Evolutionary conservation across 441 rosid species (phyloP).

Genomic region (Syzygium malaccense): DNA sequence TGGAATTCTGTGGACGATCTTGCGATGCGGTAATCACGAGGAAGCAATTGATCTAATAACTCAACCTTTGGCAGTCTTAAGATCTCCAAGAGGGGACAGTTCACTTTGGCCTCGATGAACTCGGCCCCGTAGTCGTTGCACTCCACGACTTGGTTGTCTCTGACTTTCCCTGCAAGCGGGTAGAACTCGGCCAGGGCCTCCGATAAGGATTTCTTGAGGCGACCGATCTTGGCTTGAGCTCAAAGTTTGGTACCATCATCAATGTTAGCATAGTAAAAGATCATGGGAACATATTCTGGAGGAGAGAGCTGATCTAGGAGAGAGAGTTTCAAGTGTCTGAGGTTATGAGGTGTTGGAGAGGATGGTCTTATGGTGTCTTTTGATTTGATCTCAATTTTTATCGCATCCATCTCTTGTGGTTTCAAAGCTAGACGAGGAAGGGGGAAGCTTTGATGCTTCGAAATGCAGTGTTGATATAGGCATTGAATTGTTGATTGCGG

Average conservation of each 20-base stretch:
- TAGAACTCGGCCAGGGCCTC: background rate
- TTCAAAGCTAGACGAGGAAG: background rate
- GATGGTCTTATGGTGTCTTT: constrained; percentile 4
- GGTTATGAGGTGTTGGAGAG: constrained; percentile 3
- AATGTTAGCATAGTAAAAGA: background rate
- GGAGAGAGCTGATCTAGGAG: constrained; percentile 8
- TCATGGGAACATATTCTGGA: background rate
- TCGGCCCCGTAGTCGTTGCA: background rate
- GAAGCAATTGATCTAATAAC: background rate
- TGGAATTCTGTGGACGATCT: background rate
- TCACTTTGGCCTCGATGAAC: background rate
- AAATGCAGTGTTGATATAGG: background rate
- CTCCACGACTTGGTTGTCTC: background rate
- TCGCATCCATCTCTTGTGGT: background rate
- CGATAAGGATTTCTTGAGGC: background rate
- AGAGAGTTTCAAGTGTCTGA: background rate
- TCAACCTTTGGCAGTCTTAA: background rate
- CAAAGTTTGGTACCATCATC: background rate
- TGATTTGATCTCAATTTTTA: background rate
- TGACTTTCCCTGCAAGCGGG: background rate
- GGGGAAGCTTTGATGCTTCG: background rate
- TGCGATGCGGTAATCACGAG: background rate
- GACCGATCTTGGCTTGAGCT: background rate
- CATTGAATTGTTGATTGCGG: background rate
- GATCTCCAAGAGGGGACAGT: background rate